Evolutionary conservation across 306 rosid genomes (phyloP), one percentile per base, ranked within the genome.

Genomic region (Prunus kanzakura): DNA sequence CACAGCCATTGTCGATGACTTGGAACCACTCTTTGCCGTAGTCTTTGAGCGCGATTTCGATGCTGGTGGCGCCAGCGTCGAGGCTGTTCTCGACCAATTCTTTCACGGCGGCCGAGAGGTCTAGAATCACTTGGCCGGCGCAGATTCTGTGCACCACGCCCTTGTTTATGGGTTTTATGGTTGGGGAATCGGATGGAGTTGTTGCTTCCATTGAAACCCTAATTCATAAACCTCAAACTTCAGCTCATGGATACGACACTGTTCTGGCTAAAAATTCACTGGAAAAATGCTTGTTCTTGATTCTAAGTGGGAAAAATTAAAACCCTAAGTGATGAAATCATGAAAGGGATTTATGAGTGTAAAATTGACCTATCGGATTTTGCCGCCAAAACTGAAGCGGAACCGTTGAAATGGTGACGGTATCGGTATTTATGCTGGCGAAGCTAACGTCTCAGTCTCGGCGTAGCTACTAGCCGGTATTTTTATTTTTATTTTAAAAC

Each of bases 101-200:
- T 77, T 95, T 95, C 46, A 95, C 93, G n/a, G 98, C 97, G 50
- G 98, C 89, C n/a, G 97, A 83, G 79, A 95, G 97, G 85, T 95
- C 97, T 15, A 90, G 81, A 80, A 95, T 95, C 18, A 95, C 98
- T 73, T 95, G 98, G 47, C 98, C 98, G 9, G 98, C 80, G 76
- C 97, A 92, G 72, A 95, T 95, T 76, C 93, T 75, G 85, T 95
- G 93, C 67, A 90, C 90, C 62, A 82, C 86, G 71, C 85, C 83
- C 71, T 89, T 95, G 63, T 80, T 86, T 14, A 95, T 95, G 2
- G 96, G 92, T 69, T 85, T 92, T 62, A 90, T 92, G 0, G 67
- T 58, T 19, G 84, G 85, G 10, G 89, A 81, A 77, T 86, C 91
- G 19, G 49, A 79, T 14, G 84, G 64, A 79, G 77, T 79, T 18